phyloP scores from a whole-genome alignment of 2,329 filamentous ascomycete genomes.

The Aspergillus amoenus region DNA sequence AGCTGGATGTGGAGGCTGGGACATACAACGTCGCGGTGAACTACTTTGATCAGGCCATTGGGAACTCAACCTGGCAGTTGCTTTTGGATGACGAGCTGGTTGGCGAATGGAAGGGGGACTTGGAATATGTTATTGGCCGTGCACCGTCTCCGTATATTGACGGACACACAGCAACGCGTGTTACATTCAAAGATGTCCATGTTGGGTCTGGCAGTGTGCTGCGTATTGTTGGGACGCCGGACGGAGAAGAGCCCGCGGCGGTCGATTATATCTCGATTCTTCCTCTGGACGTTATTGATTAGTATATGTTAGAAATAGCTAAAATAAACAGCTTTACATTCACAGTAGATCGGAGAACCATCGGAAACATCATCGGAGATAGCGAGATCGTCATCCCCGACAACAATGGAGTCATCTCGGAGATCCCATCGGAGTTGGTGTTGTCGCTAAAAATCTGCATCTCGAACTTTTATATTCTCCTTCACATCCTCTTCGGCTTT shows the following conservation, averaged over 20 bases:
- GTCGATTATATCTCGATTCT: slow-evolving; percentile 67
- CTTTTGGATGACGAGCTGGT: slow-evolving; percentile 54
- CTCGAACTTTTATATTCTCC: too few relatives aligned
- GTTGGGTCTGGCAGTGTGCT: slow-evolving; percentile 54
- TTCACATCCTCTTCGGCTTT: too few relatives aligned
- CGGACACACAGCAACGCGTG: slow-evolving; percentile 63
- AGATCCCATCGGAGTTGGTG: too few relatives aligned
- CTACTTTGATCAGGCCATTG: slow-evolving; percentile 64
- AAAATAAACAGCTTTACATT: too few relatives aligned
- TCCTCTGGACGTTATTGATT: slow-evolving; percentile 59
- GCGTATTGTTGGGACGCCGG: slow-evolving; percentile 56
- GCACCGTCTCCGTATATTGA: slow-evolving; percentile 60
- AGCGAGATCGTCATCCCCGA: too few relatives aligned
- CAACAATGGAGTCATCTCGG: too few relatives aligned
- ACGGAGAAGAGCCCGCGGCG: slow-evolving; percentile 64
- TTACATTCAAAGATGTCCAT: slow-evolving; percentile 56
- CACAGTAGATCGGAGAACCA: too few relatives aligned
- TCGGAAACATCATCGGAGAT: too few relatives aligned
- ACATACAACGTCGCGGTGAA: slow-evolving; percentile 65
- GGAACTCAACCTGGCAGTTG: slow-evolving; percentile 56
- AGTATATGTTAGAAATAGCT: neutral
- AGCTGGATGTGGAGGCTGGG: slow-evolving; percentile 51
- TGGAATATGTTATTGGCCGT: slow-evolving; percentile 61
- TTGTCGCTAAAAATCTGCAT: too few relatives aligned
- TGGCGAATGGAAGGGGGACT: slow-evolving; percentile 60